Base-by-base conservation (phyloP, 2,329 filamentous ascomycete genomes). In the Pyrenochaeta sp. region DNA sequence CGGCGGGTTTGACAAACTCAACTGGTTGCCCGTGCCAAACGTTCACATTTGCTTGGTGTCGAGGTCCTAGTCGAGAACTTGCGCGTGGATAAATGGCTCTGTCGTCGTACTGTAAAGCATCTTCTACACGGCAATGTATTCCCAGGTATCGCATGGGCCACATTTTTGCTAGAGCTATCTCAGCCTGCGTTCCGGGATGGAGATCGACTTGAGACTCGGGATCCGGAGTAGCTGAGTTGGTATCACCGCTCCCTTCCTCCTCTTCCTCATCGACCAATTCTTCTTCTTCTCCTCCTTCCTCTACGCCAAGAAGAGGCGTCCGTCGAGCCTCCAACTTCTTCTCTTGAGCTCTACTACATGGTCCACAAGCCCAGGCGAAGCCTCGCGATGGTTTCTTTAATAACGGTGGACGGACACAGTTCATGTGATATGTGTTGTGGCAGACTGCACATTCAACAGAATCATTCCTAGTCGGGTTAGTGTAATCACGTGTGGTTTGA, bases 361-460 rank as follows among this genome's bases (percentile, higher is more conserved):
- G 90, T 49, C 91, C 95, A 76, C 95, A 99, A 27, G 95, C 94
- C 95, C 95, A 99, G 4, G 92, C 95, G 78, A 99, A 99, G 33
- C 95, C 95, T 76, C 95, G 89, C 41, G 94, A 97, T 17, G 95
- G 95, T 77, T 99, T 99, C 77, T 97, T 99, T 47, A 92, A 84
- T 58, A 99, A 78, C 32, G 93, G 92, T 35, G 95, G 95, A 56
- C 90, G 89, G 51, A 99, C 95, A 75, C 95, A 99, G 69, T 93
- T 91, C 94, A 99, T 98, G 80, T 99, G 95, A 78, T 97, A 99
- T 12, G 94, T 98, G 75, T 92, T 89, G 72, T 89, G 86, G 77
- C 95, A 99, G 49, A 97, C 92, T 39, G 94, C 95, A 76, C 95
- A 99, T 75, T 98, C 94, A 20, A 98, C 95, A 33, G 95, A 98